Base-by-base conservation (phyloP, 768 basidiomycete genomes). In the Tubosaeta brunneosetosa region DNA sequence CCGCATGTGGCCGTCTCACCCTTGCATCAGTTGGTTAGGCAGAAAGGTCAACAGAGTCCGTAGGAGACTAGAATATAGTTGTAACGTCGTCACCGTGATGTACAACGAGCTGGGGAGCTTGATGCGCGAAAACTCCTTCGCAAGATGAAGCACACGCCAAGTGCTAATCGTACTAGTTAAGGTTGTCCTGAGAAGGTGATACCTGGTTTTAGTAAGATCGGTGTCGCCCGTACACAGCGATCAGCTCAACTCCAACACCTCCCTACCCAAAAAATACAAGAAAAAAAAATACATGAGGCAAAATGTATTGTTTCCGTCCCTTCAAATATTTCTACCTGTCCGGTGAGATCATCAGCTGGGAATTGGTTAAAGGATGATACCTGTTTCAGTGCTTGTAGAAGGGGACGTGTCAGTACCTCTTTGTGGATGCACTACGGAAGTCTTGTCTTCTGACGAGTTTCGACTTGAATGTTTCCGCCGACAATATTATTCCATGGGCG, bases 341-440 rank as follows among this genome's bases (percentile, higher is more conserved):
- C 44, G 49, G 61, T 51, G 65, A 57, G 60, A 60, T 52, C 51
- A 49, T 53, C 50, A 56, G 51, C 61, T 66, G 59, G 57, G 67
- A 67, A 66, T 56, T 49, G 45, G 29, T 47, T 49, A 63, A 47
- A 49, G 44, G 49, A n/a, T 58, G 55, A 68, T 56, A 58, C 66
- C 66, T 61, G 61, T 70, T 70, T 68, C 64, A 67, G 55, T 17
- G 48, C 51, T 45, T 44, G 55, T 45, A 53, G 45, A 57, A 60
- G 55, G 51, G 44, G n/a, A n/a, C n/a, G 45, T 32, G 40, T 45
- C 47, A 45, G 55, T 42, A 33, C 61, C 61, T 53, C 66, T 54
- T 59, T 51, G 68, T 68, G 58, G 55, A 70, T 65, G 64, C 60
- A 38, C 59, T 56, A 60, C 57, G 55, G 64, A 70, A 70, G 61